Conservation (phyloP, 2,329 filamentous ascomycete genomes). For the Ophiostoma novo-ulmi region DNA sequence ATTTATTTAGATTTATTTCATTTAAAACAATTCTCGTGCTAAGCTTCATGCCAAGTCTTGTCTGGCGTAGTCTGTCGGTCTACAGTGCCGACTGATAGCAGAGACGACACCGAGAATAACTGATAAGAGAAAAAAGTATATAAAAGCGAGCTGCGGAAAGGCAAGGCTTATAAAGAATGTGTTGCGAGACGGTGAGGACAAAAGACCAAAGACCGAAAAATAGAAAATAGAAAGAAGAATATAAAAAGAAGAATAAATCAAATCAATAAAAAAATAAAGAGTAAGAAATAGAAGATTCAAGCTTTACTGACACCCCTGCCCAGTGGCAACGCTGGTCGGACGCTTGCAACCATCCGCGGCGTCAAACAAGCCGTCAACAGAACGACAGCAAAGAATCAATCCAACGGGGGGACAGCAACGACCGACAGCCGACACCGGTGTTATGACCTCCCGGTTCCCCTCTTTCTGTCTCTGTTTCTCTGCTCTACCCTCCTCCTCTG, state of each 20-base stretch:
- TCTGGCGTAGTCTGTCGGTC: neutral
- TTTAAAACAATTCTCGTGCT: too few species aligned
- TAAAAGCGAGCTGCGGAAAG: neutral
- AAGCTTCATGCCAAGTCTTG: neutral
- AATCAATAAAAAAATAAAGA: neutral
- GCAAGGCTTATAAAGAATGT: neutral
- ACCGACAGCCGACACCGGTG: neutral
- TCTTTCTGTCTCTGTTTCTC: neutral
- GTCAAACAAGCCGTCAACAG: neutral
- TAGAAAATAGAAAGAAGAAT: neutral
- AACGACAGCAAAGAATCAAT: neutral
- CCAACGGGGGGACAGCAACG: neutral
- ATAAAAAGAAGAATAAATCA: neutral
- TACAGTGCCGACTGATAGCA: neutral
- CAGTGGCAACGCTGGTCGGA: neutral
- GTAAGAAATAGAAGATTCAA: neutral
- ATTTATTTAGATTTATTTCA: too few species aligned
- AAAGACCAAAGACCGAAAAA: neutral
- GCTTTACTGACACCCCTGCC: too few species aligned
- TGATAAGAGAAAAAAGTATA: neutral
- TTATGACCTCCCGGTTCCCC: constrained; percentile 9
- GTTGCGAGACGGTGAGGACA: neutral
- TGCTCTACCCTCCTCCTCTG: neutral
- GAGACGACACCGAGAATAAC: neutral
- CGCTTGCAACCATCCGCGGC: neutral